Evolutionary conservation across 257 asterid species (phyloP).

Genomic region (Apocynum venetum): DNA sequence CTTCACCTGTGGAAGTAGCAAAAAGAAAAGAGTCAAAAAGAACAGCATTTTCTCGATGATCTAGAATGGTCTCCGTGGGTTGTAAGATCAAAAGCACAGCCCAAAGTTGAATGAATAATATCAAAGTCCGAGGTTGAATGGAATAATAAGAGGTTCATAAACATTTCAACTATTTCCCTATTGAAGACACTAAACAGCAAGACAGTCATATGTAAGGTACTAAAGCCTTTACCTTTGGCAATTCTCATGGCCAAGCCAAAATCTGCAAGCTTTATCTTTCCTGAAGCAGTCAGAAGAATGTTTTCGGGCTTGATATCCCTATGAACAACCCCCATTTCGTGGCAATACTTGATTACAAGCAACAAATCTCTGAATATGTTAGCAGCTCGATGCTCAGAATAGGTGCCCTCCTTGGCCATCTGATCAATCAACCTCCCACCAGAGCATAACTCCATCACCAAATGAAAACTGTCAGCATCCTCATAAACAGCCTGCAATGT

Average conservation of each 20-base stretch:
- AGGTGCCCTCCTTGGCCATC: constrained; percentile 33
- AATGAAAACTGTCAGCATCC: constrained; percentile 37
- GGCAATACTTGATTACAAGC: constrained; percentile 46
- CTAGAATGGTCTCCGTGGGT: not conserved
- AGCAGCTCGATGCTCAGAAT: constrained; percentile 42
- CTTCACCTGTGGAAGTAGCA: not conserved
- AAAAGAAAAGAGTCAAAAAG: not conserved
- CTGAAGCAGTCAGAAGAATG: constrained; percentile 40
- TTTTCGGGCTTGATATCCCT: constrained; percentile 52
- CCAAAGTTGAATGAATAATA: too few species aligned
- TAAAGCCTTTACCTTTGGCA: constrained; percentile 29
- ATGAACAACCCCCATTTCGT: constrained; percentile 52
- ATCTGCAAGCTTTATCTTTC: constrained; percentile 48
- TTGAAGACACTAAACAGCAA: not conserved
- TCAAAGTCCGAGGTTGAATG: not conserved
- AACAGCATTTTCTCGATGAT: not conserved
- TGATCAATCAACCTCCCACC: constrained; percentile 52
- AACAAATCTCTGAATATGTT: constrained; percentile 43
- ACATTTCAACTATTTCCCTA: not conserved
- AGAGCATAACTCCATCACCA: constrained; percentile 48
- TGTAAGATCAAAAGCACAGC: not conserved
- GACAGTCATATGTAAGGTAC: not conserved
- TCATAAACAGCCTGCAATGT: constrained; percentile 42
- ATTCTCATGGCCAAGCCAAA: constrained; percentile 56
- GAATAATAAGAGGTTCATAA: too few species aligned